These are phyloP conservation scores for Trichopus zeylanicus DNA, from an alignment of 116 monocot species.

Conservation along the genomic window DNA sequence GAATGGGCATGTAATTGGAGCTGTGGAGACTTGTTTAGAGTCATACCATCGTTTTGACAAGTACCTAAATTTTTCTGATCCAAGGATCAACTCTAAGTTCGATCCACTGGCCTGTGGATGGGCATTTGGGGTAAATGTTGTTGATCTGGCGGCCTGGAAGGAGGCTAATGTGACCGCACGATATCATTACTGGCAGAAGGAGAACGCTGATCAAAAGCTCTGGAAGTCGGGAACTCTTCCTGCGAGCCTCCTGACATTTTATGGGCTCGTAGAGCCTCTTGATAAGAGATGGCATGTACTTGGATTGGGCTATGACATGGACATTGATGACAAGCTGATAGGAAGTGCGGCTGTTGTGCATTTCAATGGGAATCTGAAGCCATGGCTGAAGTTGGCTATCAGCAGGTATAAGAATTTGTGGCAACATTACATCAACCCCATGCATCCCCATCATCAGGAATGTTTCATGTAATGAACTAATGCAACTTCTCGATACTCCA, in stretches of 20 bases:
- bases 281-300: conserved; percentile 47
- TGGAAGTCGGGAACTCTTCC: conserved; percentile 36
- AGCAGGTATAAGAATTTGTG: conserved; percentile 31
- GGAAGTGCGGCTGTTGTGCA: conserved; percentile 37
- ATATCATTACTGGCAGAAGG: conserved; percentile 39
- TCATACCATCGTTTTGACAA: conserved; percentile 49
- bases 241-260: conserved; percentile 35
- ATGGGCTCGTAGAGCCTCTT: conserved; percentile 33
- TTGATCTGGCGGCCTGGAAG: conserved; percentile 66
- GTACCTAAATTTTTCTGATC: conserved; percentile 56
- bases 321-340: conserved; percentile 33
- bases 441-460: conserved; percentile 13
- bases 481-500: neutral
- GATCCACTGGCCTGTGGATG: conserved; percentile 68
- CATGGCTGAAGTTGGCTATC: conserved; percentile 35
- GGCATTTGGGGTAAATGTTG: conserved; percentile 66
- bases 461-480: conserved; percentile 9
- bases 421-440: conserved; percentile 22
- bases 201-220: conserved; percentile 22
- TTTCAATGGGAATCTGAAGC: conserved; percentile 42
- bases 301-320: conserved; percentile 35
- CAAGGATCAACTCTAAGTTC: conserved; percentile 42
- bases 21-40: conserved; percentile 72
- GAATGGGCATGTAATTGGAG: conserved; percentile 62
- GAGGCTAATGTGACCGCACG: conserved; percentile 32